Evolutionary conservation across 768 basidiomycete species (phyloP).

Genomic region (Phylloporus arenicola): DNA sequence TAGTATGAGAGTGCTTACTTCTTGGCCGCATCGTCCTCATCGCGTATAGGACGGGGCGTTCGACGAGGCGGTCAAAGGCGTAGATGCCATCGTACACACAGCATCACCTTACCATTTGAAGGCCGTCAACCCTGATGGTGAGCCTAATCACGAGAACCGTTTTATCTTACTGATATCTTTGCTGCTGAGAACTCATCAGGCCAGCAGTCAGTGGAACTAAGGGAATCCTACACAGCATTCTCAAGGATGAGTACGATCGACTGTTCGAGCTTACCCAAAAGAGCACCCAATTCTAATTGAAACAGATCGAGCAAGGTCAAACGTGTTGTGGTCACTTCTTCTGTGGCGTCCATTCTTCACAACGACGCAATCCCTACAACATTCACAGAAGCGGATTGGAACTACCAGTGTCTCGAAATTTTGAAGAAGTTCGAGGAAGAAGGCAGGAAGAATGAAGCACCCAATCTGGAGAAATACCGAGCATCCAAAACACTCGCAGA

Average conservation of each 20-base stretch:
- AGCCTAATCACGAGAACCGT: not conserved
- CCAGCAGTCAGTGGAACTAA: slow-evolving; percentile 73
- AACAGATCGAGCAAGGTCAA: slow-evolving; percentile 42
- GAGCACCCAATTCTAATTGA: not conserved
- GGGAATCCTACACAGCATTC: slow-evolving; percentile 53
- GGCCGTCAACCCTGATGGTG: slow-evolving; percentile 41
- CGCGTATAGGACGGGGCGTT: slow-evolving; percentile 55
- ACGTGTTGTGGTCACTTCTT: slow-evolving; percentile 66
- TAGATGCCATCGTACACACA: slow-evolving; percentile 66
- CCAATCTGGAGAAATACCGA: slow-evolving; percentile 39
- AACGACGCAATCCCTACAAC: slow-evolving; percentile 21
- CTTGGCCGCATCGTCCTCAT: too few relatives aligned
- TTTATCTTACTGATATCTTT: not conserved
- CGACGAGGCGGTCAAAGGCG: slow-evolving; percentile 71
- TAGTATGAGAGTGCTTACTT: not conserved
- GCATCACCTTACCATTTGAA: slow-evolving; percentile 57
- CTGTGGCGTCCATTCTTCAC: slow-evolving; percentile 44
- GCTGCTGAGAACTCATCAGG: slow-evolving; percentile 47
- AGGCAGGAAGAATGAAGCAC: slow-evolving; percentile 39
- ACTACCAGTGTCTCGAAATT: slow-evolving; percentile 38
- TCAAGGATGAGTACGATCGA: slow-evolving; percentile 44
- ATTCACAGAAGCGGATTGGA: slow-evolving; percentile 58
- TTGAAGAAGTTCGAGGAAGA: slow-evolving; percentile 42
- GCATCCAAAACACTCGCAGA: slow-evolving; percentile 67
- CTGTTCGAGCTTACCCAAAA: not conserved